Evolutionary conservation across 1,139 yeast species (phyloP), one percentile per base, ranked within the genome.

Genomic region (Torulaspora globosa): DNA sequence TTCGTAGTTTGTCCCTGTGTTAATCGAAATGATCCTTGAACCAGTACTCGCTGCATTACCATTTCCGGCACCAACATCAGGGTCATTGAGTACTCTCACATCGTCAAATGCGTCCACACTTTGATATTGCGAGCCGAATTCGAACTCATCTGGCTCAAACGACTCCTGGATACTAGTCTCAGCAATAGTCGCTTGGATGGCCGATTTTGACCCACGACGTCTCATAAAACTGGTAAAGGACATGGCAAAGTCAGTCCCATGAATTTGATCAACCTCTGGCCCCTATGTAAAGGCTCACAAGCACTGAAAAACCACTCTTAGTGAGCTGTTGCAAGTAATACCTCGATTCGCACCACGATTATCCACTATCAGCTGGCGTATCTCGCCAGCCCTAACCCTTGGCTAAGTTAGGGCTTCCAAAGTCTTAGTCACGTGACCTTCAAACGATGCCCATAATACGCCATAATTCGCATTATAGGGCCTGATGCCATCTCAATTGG

Each of bases 171-270:
- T 31, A 26, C 41, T 44, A 14, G 49, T 43, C 15, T 39, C 39
- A 11, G 49, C 50, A 8, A 52, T 42, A 8, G 56, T 47, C 16
- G 56, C 56, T 27, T 53, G 53, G 15, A 47, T 50, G n/a, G 52
- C 56, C n/a, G 56, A 51, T 31, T 45, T 37, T n/a, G 56, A 47
- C 12, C 48, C 50, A 14, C 48, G 44, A n/a, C 43, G 46, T 44
- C 50, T 47, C 37, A 38, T 36, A 39, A 47, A 39, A 33, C 39
- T 53, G 35, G 48, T 50, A 38, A 51, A 50, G 11, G 50, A 40
- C 56, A 50, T 51, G 34, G 4, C 12, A 9, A 9, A 18, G 7
- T 19, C 16, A 24, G 6, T 24, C n/a, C 11, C 3, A 24, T 24
- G 28, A n/a, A 26, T 11, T n/a, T 5, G 2, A 31, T 11, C 14